phyloP scores from a whole-genome alignment of 2,329 filamentous ascomycete genomes.

The Phoma sp. region DNA sequence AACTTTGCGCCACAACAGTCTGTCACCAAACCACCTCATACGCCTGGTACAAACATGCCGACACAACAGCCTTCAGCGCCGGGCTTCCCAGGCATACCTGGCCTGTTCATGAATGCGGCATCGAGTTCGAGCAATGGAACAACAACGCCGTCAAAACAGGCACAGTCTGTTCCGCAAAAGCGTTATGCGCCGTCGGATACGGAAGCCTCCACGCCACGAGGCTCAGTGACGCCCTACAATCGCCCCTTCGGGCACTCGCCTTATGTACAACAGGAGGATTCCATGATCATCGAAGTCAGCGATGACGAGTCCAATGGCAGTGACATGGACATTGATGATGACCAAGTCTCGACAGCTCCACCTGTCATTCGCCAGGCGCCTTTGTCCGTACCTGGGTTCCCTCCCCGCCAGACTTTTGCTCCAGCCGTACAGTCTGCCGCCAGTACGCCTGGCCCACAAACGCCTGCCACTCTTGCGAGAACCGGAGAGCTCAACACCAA shows the following conservation, averaged over 20 bases:
- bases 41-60: constrained; percentile 10
- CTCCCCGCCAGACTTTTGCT: constrained; percentile 32
- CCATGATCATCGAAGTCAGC: constrained; percentile 83
- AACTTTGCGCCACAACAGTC: background rate
- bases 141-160: constrained; percentile 12
- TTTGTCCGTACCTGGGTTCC: constrained; percentile 31
- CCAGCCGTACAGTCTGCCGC: constrained; percentile 33
- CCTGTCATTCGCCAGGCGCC: constrained; percentile 18
- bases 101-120: constrained; percentile 57
- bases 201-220: constrained; percentile 53
- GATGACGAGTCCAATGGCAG: constrained; percentile 70
- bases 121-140: constrained; percentile 6
- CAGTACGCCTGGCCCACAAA: constrained; percentile 45
- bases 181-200: constrained; percentile 74
- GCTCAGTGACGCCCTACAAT: constrained; percentile 53
- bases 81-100: constrained; percentile 55
- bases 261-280: constrained; percentile 57
- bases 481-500: constrained; percentile 55
- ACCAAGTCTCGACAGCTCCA: constrained; percentile 52
- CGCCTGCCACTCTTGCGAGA: constrained; percentile 45
- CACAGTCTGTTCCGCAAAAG: constrained; percentile 50
- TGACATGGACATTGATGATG: constrained; percentile 69
- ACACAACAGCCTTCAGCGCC: constrained; percentile 14
- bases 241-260: constrained; percentile 67
- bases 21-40: background rate